phyloP scores from a whole-genome alignment of 2,329 filamentous ascomycete species.

The Trichophyton equinum region DNA sequence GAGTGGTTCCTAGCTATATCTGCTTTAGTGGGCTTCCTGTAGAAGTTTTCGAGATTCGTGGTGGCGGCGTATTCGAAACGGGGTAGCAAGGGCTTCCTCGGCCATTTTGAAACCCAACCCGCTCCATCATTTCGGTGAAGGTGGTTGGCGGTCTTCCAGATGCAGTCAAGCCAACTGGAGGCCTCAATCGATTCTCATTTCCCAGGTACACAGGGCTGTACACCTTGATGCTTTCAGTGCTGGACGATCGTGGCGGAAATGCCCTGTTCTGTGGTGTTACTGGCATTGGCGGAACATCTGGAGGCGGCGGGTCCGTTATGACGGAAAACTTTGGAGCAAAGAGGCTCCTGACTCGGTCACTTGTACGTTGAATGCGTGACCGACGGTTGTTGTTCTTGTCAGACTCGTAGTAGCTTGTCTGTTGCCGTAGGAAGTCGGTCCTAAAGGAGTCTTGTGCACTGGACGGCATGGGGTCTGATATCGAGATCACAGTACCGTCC shows the following conservation, averaged over 20 bases:
- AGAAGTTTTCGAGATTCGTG: background rate
- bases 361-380: constrained; percentile 25
- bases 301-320: constrained; percentile 15
- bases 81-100: constrained; percentile 21
- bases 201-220: constrained; percentile 30
- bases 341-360: constrained; percentile 27
- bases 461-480: constrained; percentile 33
- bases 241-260: constrained; percentile 20
- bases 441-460: constrained; percentile 30
- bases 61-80: constrained; percentile 16
- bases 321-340: constrained; percentile 20
- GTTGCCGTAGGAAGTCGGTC: constrained; percentile 32
- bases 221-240: constrained; percentile 36
- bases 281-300: constrained; percentile 16
- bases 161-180: constrained; percentile 15
- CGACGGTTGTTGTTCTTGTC: background rate
- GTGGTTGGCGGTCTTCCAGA: constrained; percentile 22
- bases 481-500: constrained; percentile 23
- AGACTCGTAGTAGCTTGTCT: constrained; percentile 18
- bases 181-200: constrained; percentile 17
- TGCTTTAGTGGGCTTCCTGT: background rate
- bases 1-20: background rate
- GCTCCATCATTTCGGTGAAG: constrained; percentile 28
- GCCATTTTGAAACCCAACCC: constrained; percentile 23
- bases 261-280: constrained; percentile 20